phyloP scores from a whole-genome alignment of 2,329 filamentous ascomycete genomes.

The Fusarium sp. region DNA sequence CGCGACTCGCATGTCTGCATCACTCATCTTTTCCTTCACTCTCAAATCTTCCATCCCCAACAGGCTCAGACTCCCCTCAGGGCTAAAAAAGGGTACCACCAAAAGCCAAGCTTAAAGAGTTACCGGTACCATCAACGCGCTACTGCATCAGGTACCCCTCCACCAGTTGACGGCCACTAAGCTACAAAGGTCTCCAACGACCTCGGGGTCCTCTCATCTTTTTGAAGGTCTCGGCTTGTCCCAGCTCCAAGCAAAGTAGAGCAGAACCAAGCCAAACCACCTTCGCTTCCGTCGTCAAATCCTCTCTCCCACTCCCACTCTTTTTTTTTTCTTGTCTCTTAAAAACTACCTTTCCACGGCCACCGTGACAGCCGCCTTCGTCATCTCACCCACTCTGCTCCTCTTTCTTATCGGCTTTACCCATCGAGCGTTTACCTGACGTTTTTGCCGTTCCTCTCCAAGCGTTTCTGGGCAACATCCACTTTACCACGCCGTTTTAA shows the following conservation, averaged over 20 bases:
- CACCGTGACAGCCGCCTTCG: slow-evolving; percentile 36
- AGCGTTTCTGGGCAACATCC: slow-evolving; percentile 24
- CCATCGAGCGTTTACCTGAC: slow-evolving; percentile 21
- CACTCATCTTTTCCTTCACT: slow-evolving; percentile 12
- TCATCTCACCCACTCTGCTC: slow-evolving; percentile 31
- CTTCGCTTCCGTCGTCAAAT: slow-evolving; percentile 33
- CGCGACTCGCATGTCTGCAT: slow-evolving; percentile 31
- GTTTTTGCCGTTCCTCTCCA: slow-evolving; percentile 4
- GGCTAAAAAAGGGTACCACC: slow-evolving; percentile 32
- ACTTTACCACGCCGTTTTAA: slow-evolving; percentile 26
- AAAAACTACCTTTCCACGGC: slow-evolving; percentile 17
- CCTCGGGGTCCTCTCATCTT: slow-evolving; percentile 30
- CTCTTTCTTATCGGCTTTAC: slow-evolving; percentile 18
- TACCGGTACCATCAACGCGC: slow-evolving; percentile 28
- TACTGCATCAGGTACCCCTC: slow-evolving; percentile 37
- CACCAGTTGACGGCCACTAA: slow-evolving; percentile 29
- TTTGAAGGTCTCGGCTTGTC: slow-evolving; percentile 29
- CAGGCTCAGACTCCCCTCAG: slow-evolving; percentile 25
- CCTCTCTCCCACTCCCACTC: slow-evolving; percentile 33
- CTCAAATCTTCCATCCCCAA: slow-evolving; percentile 15
- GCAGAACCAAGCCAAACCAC: slow-evolving; percentile 18
- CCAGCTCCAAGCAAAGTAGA: slow-evolving; percentile 28
- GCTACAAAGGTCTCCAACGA: slow-evolving; percentile 43
- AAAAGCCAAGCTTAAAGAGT: slow-evolving; percentile 29
- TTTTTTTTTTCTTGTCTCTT: slow-evolving; percentile 24